A percentile compares a stretch with the other conserved stretches of the same genome.
These are phyloP conservation scores for Sporothrix protearum DNA, from an alignment of 2,329 filamentous ascomycete species.

Conservation along the genomic window DNA sequence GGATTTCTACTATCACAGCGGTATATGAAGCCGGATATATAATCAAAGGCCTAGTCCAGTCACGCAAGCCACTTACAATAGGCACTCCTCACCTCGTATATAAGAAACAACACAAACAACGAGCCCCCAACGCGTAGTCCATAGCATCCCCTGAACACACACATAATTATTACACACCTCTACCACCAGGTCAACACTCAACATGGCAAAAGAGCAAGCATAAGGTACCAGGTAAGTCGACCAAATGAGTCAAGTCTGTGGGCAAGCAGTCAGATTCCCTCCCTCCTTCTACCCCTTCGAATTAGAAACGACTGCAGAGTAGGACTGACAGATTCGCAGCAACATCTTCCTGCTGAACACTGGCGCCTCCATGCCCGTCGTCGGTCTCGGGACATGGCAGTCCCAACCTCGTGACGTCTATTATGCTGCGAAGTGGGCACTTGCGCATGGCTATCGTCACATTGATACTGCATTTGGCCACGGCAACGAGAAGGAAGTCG, in stretches of 20 bases:
- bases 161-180: not conserved
- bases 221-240: not conserved
- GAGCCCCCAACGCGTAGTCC: not conserved
- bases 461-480: conserved; percentile 26
- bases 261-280: not conserved
- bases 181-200: too few species aligned
- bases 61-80: not conserved
- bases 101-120: not conserved
- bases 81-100: not conserved
- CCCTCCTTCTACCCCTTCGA: not conserved
- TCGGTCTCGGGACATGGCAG: conserved; percentile 76
- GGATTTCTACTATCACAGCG: not conserved
- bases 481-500: conserved; percentile 28
- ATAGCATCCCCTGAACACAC: too few species aligned
- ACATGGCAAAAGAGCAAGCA: not conserved
- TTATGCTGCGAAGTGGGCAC: conserved; percentile 20
- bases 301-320: not conserved
- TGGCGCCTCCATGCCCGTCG: conserved; percentile 71
- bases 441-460: conserved; percentile 25
- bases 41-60: not conserved
- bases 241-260: not conserved
- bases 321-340: conserved; percentile 31
- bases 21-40: not conserved
- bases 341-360: conserved; percentile 68
- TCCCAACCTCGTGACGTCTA: conserved; percentile 43